Percentiles rank a stretch among this genome's conserved stretches.
These are phyloP conservation scores for Agaricus bisporus DNA, from an alignment of 768 basidiomycete species.

Conservation along the genomic window DNA sequence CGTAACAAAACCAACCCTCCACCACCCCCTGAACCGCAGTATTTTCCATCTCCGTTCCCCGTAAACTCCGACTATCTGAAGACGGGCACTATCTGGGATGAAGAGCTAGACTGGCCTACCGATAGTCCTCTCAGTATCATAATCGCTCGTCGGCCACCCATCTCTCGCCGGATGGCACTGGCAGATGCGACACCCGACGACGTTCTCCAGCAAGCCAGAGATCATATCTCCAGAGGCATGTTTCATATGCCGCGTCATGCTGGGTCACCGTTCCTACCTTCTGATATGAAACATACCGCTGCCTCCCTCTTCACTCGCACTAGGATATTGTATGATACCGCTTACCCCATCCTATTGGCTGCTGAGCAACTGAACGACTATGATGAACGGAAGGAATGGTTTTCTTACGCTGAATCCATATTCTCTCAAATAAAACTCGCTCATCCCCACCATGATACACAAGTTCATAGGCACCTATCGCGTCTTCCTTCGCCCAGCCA, in stretches of 20 bases:
- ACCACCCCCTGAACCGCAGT: neutral
- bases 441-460: conserved; percentile 30
- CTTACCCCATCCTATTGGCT: conserved; percentile 51
- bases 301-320: conserved; percentile 12
- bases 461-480: neutral
- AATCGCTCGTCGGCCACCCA: conserved; percentile 11
- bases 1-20: conserved; percentile 18
- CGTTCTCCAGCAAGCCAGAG: conserved; percentile 42
- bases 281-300: neutral
- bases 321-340: conserved; percentile 42
- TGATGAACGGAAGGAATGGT: conserved; percentile 49
- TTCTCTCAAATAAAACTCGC: conserved; percentile 42
- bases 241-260: conserved; percentile 58
- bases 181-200: conserved; percentile 3
- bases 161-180: conserved; percentile 14
- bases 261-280: conserved; percentile 13
- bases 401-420: conserved; percentile 53
- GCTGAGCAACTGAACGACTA: conserved; percentile 47
- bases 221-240: conserved; percentile 64
- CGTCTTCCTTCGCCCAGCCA: neutral
- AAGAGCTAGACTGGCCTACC: conserved; percentile 8
- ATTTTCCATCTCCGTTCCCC: conserved; percentile 7
- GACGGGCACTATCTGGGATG: conserved; percentile 10
- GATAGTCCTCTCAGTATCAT: conserved; percentile 14
- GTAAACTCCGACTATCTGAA: conserved; percentile 9